phyloP scores from a whole-genome alignment of 768 basidiomycete genomes.

The Gloeostereum incarnatum region DNA sequence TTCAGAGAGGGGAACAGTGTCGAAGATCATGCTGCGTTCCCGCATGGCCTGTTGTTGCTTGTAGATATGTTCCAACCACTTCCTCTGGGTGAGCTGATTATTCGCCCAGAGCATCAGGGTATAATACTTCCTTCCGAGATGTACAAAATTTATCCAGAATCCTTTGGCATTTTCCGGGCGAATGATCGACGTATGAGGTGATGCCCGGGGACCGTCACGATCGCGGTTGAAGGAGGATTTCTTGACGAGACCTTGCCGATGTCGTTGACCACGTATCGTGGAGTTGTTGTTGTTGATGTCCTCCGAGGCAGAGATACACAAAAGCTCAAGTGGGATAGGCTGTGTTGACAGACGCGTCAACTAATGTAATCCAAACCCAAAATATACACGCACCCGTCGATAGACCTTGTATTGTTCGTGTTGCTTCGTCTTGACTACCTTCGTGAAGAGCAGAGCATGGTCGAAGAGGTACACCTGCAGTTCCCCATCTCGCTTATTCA shows the following conservation, averaged over 20 bases:
- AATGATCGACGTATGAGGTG: slow-evolving; percentile 40
- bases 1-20: slow-evolving; percentile 76
- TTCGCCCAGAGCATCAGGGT: slow-evolving; percentile 87
- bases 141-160: slow-evolving; percentile 87
- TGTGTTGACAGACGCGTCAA: slow-evolving; percentile 20
- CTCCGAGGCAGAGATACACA: slow-evolving; percentile 73
- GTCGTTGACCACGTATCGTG: slow-evolving; percentile 23
- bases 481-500: slow-evolving; percentile 90
- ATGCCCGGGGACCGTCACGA: slow-evolving; percentile 23
- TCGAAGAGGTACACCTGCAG: slow-evolving; percentile 93
- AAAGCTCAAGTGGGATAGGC: slow-evolving; percentile 95
- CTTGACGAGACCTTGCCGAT: slow-evolving; percentile 36
- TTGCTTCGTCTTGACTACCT: slow-evolving; percentile 72
- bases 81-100: slow-evolving; percentile 75
- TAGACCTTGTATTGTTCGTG: slow-evolving; percentile 91
- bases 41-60: slow-evolving; percentile 84
- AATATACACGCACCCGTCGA: slow-evolving; percentile 57
- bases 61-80: slow-evolving; percentile 89
- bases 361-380: background rate
- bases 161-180: slow-evolving; percentile 66
- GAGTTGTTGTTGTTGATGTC: slow-evolving; percentile 33
- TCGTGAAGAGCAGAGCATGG: slow-evolving; percentile 92
- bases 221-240: slow-evolving; percentile 31
- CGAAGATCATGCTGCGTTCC: slow-evolving; percentile 81
- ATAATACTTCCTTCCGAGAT: slow-evolving; percentile 90